Conservation (phyloP, 192 early-diverging fungal genomes). For the Spinellus fusiger region DNA sequence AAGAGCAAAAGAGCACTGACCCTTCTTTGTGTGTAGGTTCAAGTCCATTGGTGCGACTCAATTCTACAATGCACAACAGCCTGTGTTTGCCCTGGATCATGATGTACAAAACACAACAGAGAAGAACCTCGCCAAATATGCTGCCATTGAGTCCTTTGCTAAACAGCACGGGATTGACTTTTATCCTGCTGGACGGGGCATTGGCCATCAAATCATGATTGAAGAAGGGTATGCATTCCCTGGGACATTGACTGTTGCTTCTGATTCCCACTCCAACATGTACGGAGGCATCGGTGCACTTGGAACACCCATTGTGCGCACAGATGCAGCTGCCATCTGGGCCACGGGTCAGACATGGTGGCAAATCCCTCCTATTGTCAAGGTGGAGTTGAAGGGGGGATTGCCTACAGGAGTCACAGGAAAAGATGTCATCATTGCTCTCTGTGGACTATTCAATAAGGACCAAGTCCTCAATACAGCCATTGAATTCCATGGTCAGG, state of each 20-base stretch:
- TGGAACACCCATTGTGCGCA: constrained; percentile 96
- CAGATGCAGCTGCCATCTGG: constrained; percentile 98
- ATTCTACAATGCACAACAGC: constrained; percentile 72
- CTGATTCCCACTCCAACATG: constrained; percentile 99
- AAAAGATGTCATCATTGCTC: constrained; percentile 93
- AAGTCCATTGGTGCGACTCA: constrained; percentile 82
- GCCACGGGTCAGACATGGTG: constrained; percentile 98
- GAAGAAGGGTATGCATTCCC: constrained; percentile 98
- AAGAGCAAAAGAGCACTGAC: no score
- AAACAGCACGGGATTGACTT: constrained; percentile 76
- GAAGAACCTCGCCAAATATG: constrained; percentile 88
- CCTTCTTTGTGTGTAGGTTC: constrained; percentile 50
- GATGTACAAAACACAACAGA: constrained; percentile 96
- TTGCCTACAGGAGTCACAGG: constrained; percentile 84
- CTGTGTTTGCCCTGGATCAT: constrained; percentile 96
- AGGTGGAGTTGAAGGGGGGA: constrained; percentile 77
- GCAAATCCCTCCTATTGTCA: constrained; percentile 94
- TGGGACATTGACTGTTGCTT: constrained; percentile 87
- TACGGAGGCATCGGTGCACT: constrained; percentile 95
- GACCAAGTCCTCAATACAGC: constrained; percentile 97
- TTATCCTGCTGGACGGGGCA: constrained; percentile 95
- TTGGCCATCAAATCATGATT: constrained; percentile 96
- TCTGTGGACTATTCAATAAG: constrained; percentile 88
- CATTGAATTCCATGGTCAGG: constrained; percentile 88
- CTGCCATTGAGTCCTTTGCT: constrained; percentile 80